Conservation (phyloP, 495 filamentous ascomycete genomes). For the Aspergillus affinis region DNA sequence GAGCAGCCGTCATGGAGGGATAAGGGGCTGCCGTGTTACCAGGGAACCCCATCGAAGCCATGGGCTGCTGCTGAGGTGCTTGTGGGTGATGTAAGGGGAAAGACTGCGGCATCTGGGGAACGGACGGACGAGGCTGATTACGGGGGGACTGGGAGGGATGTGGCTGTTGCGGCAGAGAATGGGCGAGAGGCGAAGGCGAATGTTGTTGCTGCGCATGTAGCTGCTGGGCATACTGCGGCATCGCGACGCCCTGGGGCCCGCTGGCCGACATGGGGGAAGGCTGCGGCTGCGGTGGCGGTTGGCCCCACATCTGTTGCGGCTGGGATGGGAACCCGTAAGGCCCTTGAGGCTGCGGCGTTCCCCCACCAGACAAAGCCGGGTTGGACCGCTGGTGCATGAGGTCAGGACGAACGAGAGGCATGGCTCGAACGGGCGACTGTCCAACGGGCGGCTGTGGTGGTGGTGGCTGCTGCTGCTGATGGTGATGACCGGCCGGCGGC, state of each 20-base stretch:
- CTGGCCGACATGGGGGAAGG: conserved; percentile 46
- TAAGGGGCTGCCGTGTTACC: conserved; percentile 37
- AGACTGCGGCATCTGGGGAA: conserved; percentile 43
- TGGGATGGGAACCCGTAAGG: conserved; percentile 50
- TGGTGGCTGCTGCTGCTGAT: conserved; percentile 4
- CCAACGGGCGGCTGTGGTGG: conserved; percentile 26
- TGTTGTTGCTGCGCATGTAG: conserved; percentile 40
- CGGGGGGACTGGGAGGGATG: conserved; percentile 53
- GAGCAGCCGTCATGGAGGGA: conserved; percentile 33
- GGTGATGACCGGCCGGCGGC: conserved; percentile 38
- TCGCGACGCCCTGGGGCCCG: conserved; percentile 39
- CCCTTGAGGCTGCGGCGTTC: conserved; percentile 37
- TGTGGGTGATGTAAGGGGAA: conserved; percentile 53
- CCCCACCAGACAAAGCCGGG: conserved; percentile 36
- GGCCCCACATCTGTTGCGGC: conserved; percentile 53
- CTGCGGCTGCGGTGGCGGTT: conserved; percentile 55
- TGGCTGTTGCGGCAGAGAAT: conserved; percentile 33
- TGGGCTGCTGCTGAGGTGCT: conserved; percentile 60
- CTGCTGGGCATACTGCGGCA: conserved; percentile 47
- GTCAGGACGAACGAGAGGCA: conserved; percentile 45
- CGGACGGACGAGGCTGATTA: conserved; percentile 41
- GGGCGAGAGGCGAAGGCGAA: conserved; percentile 44
- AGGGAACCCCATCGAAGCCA: conserved; percentile 45
- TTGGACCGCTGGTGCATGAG: conserved; percentile 47
- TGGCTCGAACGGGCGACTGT: conserved; percentile 45